Conservation (phyloP, 2,329 filamentous ascomycete species). For the Teratosphaeriaceae sp. region DNA sequence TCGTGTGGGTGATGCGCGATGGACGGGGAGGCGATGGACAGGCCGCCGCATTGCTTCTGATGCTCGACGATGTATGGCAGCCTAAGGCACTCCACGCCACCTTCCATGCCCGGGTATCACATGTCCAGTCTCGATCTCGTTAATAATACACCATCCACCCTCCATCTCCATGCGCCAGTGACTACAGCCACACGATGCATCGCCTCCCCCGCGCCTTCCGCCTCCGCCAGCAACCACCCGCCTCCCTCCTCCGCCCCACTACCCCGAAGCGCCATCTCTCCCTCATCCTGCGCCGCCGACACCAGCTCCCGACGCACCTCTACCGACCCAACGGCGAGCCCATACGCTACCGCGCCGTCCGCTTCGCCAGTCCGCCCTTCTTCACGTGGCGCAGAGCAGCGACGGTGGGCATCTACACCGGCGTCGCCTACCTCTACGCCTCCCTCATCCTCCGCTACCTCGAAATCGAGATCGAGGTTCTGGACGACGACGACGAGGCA, state of each 20-base stretch:
- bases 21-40: background rate
- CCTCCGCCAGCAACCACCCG: slow-evolving; percentile 21
- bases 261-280: slow-evolving; percentile 6
- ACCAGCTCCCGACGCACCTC: slow-evolving; percentile 9
- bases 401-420: slow-evolving; percentile 18
- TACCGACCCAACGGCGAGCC: slow-evolving; percentile 17
- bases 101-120: background rate
- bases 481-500: slow-evolving; percentile 18
- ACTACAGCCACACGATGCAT: slow-evolving; percentile 18
- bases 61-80: background rate
- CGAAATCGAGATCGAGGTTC: slow-evolving; percentile 24
- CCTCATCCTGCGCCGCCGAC: slow-evolving; percentile 6
- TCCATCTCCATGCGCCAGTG: no score
- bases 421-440: slow-evolving; percentile 15
- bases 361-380: slow-evolving; percentile 30
- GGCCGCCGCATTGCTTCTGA: slow-evolving; percentile 2
- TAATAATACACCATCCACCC: no score
- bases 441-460: slow-evolving; percentile 19
- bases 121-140: no score
- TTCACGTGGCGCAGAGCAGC: slow-evolving; percentile 26
- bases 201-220: slow-evolving; percentile 22
- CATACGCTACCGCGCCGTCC: slow-evolving; percentile 31
- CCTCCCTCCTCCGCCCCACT: background rate
- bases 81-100: background rate
- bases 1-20: slow-evolving; percentile 25